Base-by-base conservation (phyloP, 768 basidiomycete species). In the Tephrocybe sp. region DNA sequence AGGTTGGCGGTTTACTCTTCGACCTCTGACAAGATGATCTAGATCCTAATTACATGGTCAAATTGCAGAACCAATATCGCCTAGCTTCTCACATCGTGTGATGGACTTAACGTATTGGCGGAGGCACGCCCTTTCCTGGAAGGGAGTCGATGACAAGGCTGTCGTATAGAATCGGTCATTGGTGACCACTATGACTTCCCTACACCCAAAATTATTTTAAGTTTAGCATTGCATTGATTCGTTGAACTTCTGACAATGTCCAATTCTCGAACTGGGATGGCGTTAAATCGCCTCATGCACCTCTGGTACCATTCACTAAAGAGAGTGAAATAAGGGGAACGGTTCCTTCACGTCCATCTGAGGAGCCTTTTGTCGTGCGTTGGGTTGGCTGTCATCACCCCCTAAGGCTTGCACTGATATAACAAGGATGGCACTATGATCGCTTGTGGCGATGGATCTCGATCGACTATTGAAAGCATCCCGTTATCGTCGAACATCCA, bases 151-250 rank as follows among this genome's bases (percentile, higher is more conserved):
- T n/a, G n/a, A n/a, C n/a, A n/a, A n/a, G n/a, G n/a, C n/a, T n/a
- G n/a, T n/a, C n/a, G n/a, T n/a, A n/a, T n/a, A n/a, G n/a, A n/a
- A n/a, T n/a, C n/a, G n/a, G n/a, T n/a, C n/a, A n/a, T n/a, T n/a
- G n/a, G 37, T 34, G 11, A 4, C 28, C 28, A n/a, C 28, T 11
- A 30, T 30, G 11, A 30, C 5, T 11, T 11, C 28, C 11, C 28
- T 30, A 30, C 28, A 30, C 11, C 28, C 28, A 30, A 5, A 30
- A 30, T 30, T 30, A 30, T 40, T 65, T 62, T 25, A 70, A 69
- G 59, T 85, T 84, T 46, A 84, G 63, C 73, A 83, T 79, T 56
- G 77, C 76, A 48, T 84, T 83, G 51, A 85, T 69, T 24, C 83
- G 73, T 61, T 84, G 77, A 60, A 84, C 83, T 66, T 85, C 82